Evolutionary conservation across 1,139 yeast species (phyloP), one percentile per base, ranked within the genome.

Genomic region (Hemisphaericaspora xylofermentans): DNA sequence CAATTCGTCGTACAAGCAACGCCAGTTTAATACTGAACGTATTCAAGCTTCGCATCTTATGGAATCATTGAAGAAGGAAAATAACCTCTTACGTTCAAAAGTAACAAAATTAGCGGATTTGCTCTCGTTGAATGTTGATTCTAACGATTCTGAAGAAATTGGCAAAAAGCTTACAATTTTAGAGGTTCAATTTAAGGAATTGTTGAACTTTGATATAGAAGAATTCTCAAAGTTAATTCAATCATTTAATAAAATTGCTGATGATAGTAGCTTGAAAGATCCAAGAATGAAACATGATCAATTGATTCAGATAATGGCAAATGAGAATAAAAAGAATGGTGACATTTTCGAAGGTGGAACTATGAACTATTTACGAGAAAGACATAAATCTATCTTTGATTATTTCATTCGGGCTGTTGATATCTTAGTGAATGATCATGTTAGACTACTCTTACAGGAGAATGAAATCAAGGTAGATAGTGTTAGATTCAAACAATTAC

Each of bases 341-440:
- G 16, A 31, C 5, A 30, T 34, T 14, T 43, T 45, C 14, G 46
- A 56, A 5, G 13, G 16, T 26, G 15, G 14, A 3, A 64, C 71
- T 38, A 51, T 68, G 33, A 60, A 56, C 13, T 51, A 58, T 30
- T 59, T 73, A 10, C 64, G 68, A 42, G 74, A 77, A n/a, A 64
- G 73, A 16, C 78, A 79, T 39, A 75, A 74, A 38, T 71, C 83
- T 0, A 64, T 82, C 1, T 74, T 78, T 49, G 75, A 74, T 18
- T 83, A 80, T 52, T 78, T 80, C 48, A 74, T 77, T 13, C 63
- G 81, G 39, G 88, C 87, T 0, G 73, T 78, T 4, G 78, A 73
- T 28, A 75, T 82, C 7, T 66, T 82, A 14, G 78, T 80, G 2
- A 68, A 73, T 36, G 84, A 82, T 39, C 82, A 81, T 50, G 75